Conservation (phyloP, 176 grass and related monocot genomes). For the Elaeis guineensis region DNA sequence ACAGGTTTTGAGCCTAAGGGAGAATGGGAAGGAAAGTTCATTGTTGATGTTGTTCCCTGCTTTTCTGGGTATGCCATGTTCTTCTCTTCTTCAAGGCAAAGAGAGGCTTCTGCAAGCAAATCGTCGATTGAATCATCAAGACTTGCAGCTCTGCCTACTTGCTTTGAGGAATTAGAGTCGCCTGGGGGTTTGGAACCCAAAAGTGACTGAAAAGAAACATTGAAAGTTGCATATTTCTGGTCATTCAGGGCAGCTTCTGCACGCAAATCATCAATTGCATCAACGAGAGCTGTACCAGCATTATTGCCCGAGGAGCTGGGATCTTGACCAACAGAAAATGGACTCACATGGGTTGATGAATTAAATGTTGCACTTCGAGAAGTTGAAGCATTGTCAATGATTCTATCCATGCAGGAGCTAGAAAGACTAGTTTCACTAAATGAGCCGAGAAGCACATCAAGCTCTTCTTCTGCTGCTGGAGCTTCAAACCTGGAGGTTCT, state of each 20-base stretch:
- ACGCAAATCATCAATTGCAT: slow-evolving; percentile 59
- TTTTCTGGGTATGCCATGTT: slow-evolving; percentile 3
- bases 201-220: slow-evolving; percentile 9
- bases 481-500: slow-evolving; percentile 21
- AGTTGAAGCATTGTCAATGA: slow-evolving; percentile 3
- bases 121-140: slow-evolving; percentile 45
- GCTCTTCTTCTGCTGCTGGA: slow-evolving; percentile 48
- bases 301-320: slow-evolving; percentile 6
- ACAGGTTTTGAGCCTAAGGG: slow-evolving; percentile 24
- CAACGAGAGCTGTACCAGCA: slow-evolving; percentile 14
- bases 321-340: background rate
- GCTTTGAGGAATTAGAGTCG: slow-evolving; percentile 8
- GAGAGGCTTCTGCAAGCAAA: slow-evolving; percentile 26
- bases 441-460: slow-evolving; percentile 59
- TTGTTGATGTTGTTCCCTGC: slow-evolving; percentile 6
- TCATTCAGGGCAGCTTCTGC: slow-evolving; percentile 19
- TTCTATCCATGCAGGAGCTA: slow-evolving; percentile 15
- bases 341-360: slow-evolving; percentile 5
- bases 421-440: slow-evolving; percentile 44
- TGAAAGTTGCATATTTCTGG: slow-evolving; percentile 4
- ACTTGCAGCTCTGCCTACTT: slow-evolving; percentile 12
- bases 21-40: background rate
- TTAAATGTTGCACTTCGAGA: background rate
- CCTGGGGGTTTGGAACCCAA: slow-evolving; percentile 2
- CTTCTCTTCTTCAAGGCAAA: slow-evolving; percentile 26